These are phyloP conservation scores for Bryoerythrophyllum caledonicum DNA, from an alignment of 225 moss, liverwort and hornwort species.

Conservation along the genomic window DNA sequence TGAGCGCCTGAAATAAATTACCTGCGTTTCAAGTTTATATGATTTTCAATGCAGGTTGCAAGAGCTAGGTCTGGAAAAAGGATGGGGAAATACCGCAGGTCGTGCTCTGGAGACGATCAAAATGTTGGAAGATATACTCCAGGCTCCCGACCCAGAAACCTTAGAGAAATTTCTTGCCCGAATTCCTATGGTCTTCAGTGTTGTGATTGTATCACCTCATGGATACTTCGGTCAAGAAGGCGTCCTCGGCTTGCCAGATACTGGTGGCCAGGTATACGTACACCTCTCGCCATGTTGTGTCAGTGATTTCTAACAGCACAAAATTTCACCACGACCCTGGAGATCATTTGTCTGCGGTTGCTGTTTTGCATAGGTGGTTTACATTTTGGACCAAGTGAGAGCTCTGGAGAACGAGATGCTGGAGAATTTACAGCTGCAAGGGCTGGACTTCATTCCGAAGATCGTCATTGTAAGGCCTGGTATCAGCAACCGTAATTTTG, in stretches of 20 bases:
- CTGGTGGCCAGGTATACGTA: slow-evolving; percentile 83
- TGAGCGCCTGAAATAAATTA: too few relatives aligned
- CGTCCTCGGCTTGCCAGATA: slow-evolving; percentile 76
- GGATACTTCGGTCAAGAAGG: slow-evolving; percentile 79
- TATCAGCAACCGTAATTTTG: too few relatives aligned
- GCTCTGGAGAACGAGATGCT: slow-evolving; percentile 72
- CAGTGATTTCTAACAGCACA: too few relatives aligned
- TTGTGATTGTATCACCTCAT: slow-evolving; percentile 72
- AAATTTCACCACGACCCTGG: too few relatives aligned
- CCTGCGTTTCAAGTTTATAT: not conserved
- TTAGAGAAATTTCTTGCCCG: slow-evolving; percentile 64
- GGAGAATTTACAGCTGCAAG: slow-evolving; percentile 56
- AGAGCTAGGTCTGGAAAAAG: slow-evolving; percentile 66
- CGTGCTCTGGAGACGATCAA: slow-evolving; percentile 57
- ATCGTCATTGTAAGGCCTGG: slow-evolving; percentile 63
- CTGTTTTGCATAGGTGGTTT: slow-evolving; percentile 49
- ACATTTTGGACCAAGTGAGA: slow-evolving; percentile 74
- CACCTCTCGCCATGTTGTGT: too few relatives aligned
- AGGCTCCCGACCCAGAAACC: slow-evolving; percentile 67
- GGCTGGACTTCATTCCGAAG: slow-evolving; percentile 49
- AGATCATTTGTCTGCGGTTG: too few relatives aligned
- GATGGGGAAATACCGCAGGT: slow-evolving; percentile 72
- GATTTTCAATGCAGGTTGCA: slow-evolving; percentile 43
- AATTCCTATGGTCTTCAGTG: slow-evolving; percentile 70
- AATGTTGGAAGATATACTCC: slow-evolving; percentile 61